A percentile compares a stretch with the other conserved stretches of the same genome.
Evolutionary conservation across 768 basidiomycete species (phyloP).

Genomic region (Leucogyrophana mollusca): DNA sequence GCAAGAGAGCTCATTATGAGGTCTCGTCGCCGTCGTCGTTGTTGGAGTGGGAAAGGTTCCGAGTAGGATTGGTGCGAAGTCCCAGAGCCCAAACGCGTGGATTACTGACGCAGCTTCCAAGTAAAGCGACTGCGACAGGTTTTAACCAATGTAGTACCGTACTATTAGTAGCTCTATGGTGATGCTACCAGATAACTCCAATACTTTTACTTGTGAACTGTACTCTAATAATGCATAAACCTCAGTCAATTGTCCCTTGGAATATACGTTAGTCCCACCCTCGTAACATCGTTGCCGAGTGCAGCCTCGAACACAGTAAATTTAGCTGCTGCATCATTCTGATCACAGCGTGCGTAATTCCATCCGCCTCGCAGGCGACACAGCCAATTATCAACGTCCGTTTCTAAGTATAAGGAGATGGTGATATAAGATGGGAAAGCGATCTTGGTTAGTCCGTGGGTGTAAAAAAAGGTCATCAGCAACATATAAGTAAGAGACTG

Average conservation of each 20-base stretch:
- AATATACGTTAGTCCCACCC: not conserved
- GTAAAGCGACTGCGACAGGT: no score
- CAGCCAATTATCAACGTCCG: constrained; percentile 2
- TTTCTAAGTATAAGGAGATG: constrained; percentile 9
- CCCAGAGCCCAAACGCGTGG: not conserved
- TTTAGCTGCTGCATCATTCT: no score
- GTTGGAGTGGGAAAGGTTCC: constrained; percentile 3
- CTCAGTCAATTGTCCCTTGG: not conserved
- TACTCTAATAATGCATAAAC: no score
- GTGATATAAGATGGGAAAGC: constrained; percentile 5
- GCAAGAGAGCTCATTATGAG: not conserved
- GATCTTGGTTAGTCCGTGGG: constrained; percentile 4
- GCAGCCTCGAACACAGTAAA: no score
- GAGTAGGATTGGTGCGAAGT: not conserved
- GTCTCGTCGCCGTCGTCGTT: constrained; percentile 12
- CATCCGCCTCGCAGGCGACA: not conserved
- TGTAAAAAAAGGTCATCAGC: constrained; percentile 1
- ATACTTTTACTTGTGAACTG: no score
- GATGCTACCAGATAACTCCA: no score
- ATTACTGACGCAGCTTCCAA: no score
- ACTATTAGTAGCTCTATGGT: no score
- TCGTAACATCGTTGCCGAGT: no score
- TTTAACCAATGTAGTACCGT: no score
- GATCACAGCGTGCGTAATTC: not conserved
- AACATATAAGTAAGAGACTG: constrained; percentile 22